phyloP scores from a whole-genome alignment of 2,329 filamentous ascomycete species.

The Gnomoniopsis sp. region DNA sequence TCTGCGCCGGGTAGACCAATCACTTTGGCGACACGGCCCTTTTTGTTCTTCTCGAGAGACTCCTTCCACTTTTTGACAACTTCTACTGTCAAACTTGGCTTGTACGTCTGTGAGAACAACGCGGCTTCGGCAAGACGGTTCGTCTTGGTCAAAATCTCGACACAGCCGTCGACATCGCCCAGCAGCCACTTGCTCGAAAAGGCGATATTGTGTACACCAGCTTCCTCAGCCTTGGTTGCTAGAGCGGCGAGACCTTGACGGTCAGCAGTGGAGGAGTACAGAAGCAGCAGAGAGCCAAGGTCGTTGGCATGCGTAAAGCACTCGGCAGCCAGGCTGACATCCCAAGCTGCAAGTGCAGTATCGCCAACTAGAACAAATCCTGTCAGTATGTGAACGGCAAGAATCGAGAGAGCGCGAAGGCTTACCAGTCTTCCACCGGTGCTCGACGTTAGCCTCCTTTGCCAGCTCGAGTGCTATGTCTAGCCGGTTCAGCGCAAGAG shows the following conservation, averaged over 20 bases:
- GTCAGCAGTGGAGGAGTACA: constrained; percentile 85
- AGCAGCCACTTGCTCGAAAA: constrained; percentile 89
- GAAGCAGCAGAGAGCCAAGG: constrained; percentile 79
- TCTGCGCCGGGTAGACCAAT: constrained; percentile 68
- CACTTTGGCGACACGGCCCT: constrained; percentile 77
- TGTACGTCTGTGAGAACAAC: constrained; percentile 92
- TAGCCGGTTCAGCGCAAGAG: constrained; percentile 77
- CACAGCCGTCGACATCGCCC: constrained; percentile 76
- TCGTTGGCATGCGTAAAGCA: constrained; percentile 92
- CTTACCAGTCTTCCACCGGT: constrained; percentile 84
- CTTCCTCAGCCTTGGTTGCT: constrained; percentile 69
- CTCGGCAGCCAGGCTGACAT: constrained; percentile 82
- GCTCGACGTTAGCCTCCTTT: constrained; percentile 78
- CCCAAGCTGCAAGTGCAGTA: constrained; percentile 81
- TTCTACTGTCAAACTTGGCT: constrained; percentile 68
- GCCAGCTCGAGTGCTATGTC: constrained; percentile 84
- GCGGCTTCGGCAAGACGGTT: constrained; percentile 81
- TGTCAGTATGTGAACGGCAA: not conserved
- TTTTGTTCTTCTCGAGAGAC: constrained; percentile 77
- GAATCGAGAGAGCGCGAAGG: not conserved
- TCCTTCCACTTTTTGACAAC: constrained; percentile 80
- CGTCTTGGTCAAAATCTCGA: constrained; percentile 75
- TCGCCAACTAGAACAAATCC: constrained; percentile 67
- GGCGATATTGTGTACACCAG: constrained; percentile 84
- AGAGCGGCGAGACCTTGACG: constrained; percentile 69